These are phyloP conservation scores for Amaranthus tricolor DNA, from an alignment of 179 eudicot species.

Conservation along the genomic window DNA sequence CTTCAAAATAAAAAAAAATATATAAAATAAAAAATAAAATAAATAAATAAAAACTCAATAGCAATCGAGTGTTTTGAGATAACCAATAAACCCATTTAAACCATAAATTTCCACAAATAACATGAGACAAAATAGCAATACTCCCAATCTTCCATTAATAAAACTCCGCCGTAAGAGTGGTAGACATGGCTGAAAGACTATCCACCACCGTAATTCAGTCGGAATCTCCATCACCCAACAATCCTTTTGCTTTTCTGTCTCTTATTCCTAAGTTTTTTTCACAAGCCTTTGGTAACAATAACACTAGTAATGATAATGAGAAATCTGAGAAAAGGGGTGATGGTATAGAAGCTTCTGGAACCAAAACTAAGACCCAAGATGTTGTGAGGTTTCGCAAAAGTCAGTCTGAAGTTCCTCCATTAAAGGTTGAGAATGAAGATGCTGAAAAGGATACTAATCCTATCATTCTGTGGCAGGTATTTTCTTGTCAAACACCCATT, in stretches of 20 bases:
- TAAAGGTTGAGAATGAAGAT: constrained; percentile 29
- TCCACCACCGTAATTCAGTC: not conserved
- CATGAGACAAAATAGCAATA: too few species aligned
- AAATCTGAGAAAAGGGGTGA: constrained; percentile 19
- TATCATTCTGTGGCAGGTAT: constrained; percentile 37
- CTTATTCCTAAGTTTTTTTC: constrained; percentile 19
- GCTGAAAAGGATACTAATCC: constrained; percentile 32
- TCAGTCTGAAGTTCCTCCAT: constrained; percentile 22
- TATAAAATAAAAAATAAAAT: too few species aligned
- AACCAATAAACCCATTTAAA: too few species aligned
- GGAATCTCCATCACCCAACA: constrained; percentile 16
- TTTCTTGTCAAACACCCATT: too few species aligned
- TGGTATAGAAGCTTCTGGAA: constrained; percentile 15
- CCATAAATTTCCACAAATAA: too few species aligned
- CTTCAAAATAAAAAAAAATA: too few species aligned
- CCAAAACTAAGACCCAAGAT: constrained; percentile 13
- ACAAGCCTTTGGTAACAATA: constrained; percentile 7
- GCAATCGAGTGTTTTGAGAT: too few species aligned
- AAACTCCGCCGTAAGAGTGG: not conserved
- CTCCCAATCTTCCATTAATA: too few species aligned
- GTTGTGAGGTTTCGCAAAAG: constrained; percentile 25
- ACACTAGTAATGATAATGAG: not conserved
- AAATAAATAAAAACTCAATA: too few species aligned
- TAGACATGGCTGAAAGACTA: constrained; percentile 18
- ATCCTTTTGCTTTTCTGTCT: constrained; percentile 25